Conservation (phyloP, 371 early-diverging fungal species). For the Neoconidiobolus thromboides region DNA sequence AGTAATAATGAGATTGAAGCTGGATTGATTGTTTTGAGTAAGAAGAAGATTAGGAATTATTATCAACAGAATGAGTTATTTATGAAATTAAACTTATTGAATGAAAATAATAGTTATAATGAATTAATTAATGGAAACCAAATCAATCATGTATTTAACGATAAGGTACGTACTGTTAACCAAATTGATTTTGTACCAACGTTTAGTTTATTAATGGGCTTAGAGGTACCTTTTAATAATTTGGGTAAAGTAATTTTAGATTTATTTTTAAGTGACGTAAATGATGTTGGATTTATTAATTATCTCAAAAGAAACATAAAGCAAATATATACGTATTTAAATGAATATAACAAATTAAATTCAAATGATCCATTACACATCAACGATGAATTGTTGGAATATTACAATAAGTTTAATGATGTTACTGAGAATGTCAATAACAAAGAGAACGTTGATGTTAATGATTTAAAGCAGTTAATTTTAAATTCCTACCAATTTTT, state of each 20-base stretch:
- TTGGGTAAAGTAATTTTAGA: slow-evolving; percentile 70
- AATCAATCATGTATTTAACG: slow-evolving; percentile 6
- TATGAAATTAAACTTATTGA: slow-evolving; percentile 1
- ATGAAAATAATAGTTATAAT: background rate
- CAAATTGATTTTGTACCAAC: slow-evolving; percentile 80
- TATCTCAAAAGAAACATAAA: slow-evolving; percentile 50
- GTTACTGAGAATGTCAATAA: too few species aligned
- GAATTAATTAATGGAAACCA: slow-evolving; percentile 3
- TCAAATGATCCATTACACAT: slow-evolving; percentile 1
- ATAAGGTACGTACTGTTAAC: slow-evolving; percentile 23
- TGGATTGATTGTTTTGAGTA: slow-evolving; percentile 42
- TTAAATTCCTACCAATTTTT: too few species aligned
- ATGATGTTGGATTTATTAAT: slow-evolving; percentile 23
- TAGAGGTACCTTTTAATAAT: slow-evolving; percentile 72
- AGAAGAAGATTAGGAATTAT: background rate
- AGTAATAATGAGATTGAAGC: slow-evolving; percentile 74
- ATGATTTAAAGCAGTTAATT: too few species aligned
- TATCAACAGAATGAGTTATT: background rate
- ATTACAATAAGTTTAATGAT: slow-evolving; percentile 11
- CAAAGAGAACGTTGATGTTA: too few species aligned
- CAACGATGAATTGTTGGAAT: slow-evolving; percentile 1
- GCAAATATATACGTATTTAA: slow-evolving; percentile 56
- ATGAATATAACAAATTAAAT: slow-evolving; percentile 19
- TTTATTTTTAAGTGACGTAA: slow-evolving; percentile 14
- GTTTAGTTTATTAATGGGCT: slow-evolving; percentile 37